Percentiles rank a stretch among this genome's conserved stretches.
phyloP scores from a whole-genome alignment of 371 early-diverging fungal species.

The Mortierella sp. region DNA sequence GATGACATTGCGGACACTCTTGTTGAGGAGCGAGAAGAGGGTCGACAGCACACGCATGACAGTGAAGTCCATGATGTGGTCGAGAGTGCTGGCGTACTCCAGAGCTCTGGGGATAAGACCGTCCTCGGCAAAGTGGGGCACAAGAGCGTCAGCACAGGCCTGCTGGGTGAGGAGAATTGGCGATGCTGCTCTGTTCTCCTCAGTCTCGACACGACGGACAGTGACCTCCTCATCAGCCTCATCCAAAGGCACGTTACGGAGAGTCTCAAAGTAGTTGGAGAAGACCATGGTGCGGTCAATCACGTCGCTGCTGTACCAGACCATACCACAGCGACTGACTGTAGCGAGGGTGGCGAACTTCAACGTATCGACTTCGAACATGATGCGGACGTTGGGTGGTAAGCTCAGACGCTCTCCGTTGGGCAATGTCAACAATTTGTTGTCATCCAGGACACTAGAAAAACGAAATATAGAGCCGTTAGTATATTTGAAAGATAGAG shows the following conservation, averaged over 20 bases:
- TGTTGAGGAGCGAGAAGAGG: slow-evolving; percentile 93
- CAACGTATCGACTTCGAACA: slow-evolving; percentile 99
- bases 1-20: slow-evolving; percentile 85
- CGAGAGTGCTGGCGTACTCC: slow-evolving; percentile 76
- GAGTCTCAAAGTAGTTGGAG: slow-evolving; percentile 85
- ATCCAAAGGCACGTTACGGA: slow-evolving; percentile 85
- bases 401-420: slow-evolving; percentile 98
- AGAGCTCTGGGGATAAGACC: slow-evolving; percentile 86
- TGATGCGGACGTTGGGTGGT: slow-evolving; percentile 96
- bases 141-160: slow-evolving; percentile 80
- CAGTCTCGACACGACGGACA: slow-evolving; percentile 60
- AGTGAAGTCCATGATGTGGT: slow-evolving; percentile 98
- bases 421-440: slow-evolving; percentile 95
- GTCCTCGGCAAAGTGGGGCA: slow-evolving; percentile 77
- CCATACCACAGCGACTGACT: slow-evolving; percentile 99
- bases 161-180: slow-evolving; percentile 81
- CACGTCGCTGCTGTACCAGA: slow-evolving; percentile 97
- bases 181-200: slow-evolving; percentile 66
- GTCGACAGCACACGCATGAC: slow-evolving; percentile 87
- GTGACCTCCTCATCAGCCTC: slow-evolving; percentile 81
- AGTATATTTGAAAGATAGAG: slow-evolving; percentile 4
- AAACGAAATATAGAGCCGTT: neutral
- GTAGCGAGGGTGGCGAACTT: slow-evolving; percentile 98
- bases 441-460: slow-evolving; percentile 94
- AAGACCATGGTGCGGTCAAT: slow-evolving; percentile 88